Conservation (phyloP, 2,329 filamentous ascomycete species). For the Ophiostoma australiae region DNA sequence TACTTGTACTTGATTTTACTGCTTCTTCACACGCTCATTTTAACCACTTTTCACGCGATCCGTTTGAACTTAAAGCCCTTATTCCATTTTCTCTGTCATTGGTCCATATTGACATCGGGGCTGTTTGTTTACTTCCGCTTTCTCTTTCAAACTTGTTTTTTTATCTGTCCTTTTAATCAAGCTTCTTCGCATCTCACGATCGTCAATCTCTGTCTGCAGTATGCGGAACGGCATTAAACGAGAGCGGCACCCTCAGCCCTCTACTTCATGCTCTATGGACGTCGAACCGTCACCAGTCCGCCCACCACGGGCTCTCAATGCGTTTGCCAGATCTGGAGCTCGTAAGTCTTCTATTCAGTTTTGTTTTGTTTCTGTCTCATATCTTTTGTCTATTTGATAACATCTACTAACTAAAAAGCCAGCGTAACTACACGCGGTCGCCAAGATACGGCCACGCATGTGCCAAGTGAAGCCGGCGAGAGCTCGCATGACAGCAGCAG, state of each 20-base stretch:
- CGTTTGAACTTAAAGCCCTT: background rate
- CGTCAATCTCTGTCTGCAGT: background rate
- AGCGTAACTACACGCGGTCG: background rate
- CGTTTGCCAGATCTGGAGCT: conserved; percentile 29
- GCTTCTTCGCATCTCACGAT: background rate
- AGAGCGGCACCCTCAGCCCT: background rate
- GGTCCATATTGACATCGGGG: background rate
- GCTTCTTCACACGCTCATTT: background rate
- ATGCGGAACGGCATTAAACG: background rate
- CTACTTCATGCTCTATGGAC: background rate
- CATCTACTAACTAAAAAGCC: background rate
- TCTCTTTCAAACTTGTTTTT: background rate
- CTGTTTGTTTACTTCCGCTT: background rate
- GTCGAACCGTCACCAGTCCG: background rate
- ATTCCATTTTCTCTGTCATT: background rate
- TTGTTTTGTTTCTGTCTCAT: background rate
- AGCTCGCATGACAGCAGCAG: conserved; percentile 1
- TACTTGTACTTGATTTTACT: background rate
- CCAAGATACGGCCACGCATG: background rate
- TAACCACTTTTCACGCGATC: background rate
- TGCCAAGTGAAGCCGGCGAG: background rate
- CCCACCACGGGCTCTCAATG: background rate
- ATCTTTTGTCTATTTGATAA: background rate
- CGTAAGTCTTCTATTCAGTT: conserved; percentile 27
- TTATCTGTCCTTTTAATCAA: background rate